Conservation (phyloP, 2,329 filamentous ascomycete genomes). For the Monosporascus cannonballus region DNA sequence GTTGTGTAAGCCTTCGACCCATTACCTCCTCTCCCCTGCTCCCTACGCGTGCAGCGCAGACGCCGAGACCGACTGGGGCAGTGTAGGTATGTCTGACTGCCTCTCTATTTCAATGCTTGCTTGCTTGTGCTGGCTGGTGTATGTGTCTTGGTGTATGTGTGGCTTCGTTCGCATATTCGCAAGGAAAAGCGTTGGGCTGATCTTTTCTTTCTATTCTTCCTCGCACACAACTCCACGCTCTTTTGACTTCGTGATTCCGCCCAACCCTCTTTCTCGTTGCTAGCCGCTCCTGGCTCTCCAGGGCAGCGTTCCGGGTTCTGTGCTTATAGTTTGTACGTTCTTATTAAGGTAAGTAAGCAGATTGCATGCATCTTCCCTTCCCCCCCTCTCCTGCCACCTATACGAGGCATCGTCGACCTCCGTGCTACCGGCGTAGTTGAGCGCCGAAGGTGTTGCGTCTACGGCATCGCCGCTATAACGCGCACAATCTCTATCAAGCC, state of each 20-base stretch:
- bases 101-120: neutral
- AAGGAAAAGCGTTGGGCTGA: slow-evolving; percentile 12
- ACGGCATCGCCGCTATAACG: neutral
- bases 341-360: slow-evolving; percentile 25
- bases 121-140: neutral
- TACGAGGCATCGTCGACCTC: neutral
- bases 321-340: slow-evolving; percentile 26
- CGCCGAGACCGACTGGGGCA: too few species aligned
- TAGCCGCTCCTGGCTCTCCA: slow-evolving; percentile 41
- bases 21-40: neutral
- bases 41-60: neutral
- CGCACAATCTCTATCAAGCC: neutral
- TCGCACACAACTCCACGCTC: slow-evolving; percentile 36
- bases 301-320: slow-evolving; percentile 35
- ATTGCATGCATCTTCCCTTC: neutral
- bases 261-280: slow-evolving; percentile 23
- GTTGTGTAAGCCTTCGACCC: neutral
- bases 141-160: neutral
- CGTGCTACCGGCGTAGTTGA: neutral
- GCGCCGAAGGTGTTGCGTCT: neutral
- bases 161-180: neutral
- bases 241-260: slow-evolving; percentile 30
- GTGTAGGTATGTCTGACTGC: too few species aligned
- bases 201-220: slow-evolving; percentile 27
- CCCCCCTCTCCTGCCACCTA: neutral